Base-by-base conservation (phyloP, 2,329 filamentous ascomycete genomes). In the Cladophialophora exuberans region DNA sequence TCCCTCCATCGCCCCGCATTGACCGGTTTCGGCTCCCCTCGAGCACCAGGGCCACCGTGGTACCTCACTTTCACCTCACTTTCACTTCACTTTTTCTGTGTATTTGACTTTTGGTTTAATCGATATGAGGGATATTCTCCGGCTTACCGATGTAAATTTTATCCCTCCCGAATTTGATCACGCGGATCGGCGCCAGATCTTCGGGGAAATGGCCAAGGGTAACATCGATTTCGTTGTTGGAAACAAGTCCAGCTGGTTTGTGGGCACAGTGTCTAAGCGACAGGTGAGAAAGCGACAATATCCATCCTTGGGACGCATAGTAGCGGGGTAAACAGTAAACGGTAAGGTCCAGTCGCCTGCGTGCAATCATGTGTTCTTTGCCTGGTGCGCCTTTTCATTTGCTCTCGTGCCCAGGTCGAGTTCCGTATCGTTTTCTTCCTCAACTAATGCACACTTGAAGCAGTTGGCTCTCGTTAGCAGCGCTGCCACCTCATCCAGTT, bases 401-500 rank as follows among this genome's bases (percentile, higher is more conserved):
- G 36, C 35, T 43, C 38, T 49, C 11, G 28, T 10, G 17, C 10
- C 39, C 20, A 13, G 9, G 17, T 30, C 41, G 39, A 25, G 30
- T 42, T 18, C 52, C 44, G 44, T 44, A 20, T 49, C 25, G 38
- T 48, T 48, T 42, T 42, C 43, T 48, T 48, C 25, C 17, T 38
- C 48, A 51, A n/a, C 51, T 54, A 54, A 41, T 39, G 38, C 43
- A 30, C 13, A 22, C 17, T 23, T 18, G 18, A 11, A 33, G 20
- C 18, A 26, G 36, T 25, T 36, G 26, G 43, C 43, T 50, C 39
- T 33, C 28, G 25, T 43, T 43, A 35, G 38, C 35, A 39, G 23
- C 18, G 26, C 44, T 54, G 50, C 28, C 45, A 52, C 25, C 55
- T 38, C 43, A 52, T 54, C 50, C 42, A 35, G 41, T 33, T 36